A percentile compares a stretch with the other conserved stretches of the same genome.
Conservation (phyloP, 441 rosid species). For the Bocquillonia castaneifolia region DNA sequence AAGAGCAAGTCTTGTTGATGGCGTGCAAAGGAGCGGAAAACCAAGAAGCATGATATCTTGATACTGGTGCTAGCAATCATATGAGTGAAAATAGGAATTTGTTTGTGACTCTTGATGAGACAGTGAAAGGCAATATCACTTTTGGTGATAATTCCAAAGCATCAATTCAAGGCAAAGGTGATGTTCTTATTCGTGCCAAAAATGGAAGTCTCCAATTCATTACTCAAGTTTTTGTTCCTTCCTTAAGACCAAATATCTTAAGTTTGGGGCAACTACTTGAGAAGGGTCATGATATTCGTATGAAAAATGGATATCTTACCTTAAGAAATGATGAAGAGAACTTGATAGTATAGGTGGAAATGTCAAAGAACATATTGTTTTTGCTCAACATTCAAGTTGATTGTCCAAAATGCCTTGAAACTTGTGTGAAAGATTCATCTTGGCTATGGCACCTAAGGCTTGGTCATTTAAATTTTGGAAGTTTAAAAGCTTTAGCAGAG, state of each 20-base stretch:
- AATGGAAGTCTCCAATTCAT: neutral
- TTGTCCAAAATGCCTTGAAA: too few species aligned
- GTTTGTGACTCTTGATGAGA: too few species aligned
- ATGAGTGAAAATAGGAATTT: neutral
- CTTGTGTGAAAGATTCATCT: too few species aligned
- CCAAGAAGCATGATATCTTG: neutral
- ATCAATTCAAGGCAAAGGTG: neutral
- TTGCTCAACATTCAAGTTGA: too few species aligned
- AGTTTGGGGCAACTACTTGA: neutral
- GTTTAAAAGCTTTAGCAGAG: neutral
- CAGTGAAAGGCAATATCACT: too few species aligned
- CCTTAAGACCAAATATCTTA: neutral
- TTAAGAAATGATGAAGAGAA: too few species aligned
- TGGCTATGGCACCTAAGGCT: too few species aligned
- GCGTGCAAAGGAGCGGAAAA: neutral
- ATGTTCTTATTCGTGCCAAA: neutral
- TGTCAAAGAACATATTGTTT: too few species aligned
- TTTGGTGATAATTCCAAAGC: too few species aligned
- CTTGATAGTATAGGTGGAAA: too few species aligned
- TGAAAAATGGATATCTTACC: neutral
- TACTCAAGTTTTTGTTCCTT: neutral
- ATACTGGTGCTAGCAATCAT: neutral
- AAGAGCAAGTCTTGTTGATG: neutral
- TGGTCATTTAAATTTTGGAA: constrained; percentile 11
- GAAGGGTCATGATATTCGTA: neutral